These are phyloP conservation scores for Solanum bulbocastanum DNA, from an alignment of 257 asterid genomes.

Conservation along the genomic window DNA sequence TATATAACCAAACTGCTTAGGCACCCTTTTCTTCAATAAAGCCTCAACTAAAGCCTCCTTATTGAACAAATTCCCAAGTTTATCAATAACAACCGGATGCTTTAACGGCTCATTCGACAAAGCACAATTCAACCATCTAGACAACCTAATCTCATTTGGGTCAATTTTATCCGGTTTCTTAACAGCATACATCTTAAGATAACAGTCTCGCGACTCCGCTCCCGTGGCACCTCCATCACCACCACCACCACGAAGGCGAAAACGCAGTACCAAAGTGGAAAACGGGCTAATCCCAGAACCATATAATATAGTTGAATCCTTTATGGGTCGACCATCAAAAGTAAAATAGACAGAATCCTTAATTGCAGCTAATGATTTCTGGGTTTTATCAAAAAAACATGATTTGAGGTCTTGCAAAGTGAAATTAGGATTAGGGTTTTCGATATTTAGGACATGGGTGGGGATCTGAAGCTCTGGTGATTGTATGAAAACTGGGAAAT, in stretches of 20 bases:
- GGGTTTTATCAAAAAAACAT: constrained; percentile 18
- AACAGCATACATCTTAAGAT: constrained; percentile 71
- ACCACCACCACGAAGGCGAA: constrained; percentile 67
- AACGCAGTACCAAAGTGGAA: constrained; percentile 52
- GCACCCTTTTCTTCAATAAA: constrained; percentile 69
- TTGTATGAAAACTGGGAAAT: constrained; percentile 48
- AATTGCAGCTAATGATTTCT: constrained; percentile 7
- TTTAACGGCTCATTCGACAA: constrained; percentile 73
- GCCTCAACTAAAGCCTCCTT: constrained; percentile 87
- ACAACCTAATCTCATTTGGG: constrained; percentile 68
- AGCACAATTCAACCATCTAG: constrained; percentile 74
- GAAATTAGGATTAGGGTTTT: constrained; percentile 45
- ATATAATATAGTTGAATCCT: constrained; percentile 32
- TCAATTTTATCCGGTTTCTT: constrained; percentile 83
- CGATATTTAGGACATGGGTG: constrained; percentile 32
- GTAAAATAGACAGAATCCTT: constrained; percentile 40
- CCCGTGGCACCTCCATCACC: constrained; percentile 98
- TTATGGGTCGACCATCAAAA: constrained; percentile 44
- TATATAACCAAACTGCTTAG: constrained; percentile 65
- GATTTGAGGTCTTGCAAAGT: constrained; percentile 45
- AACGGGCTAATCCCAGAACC: constrained; percentile 27
- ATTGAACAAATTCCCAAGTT: constrained; percentile 78
- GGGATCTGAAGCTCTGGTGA: constrained; percentile 53
- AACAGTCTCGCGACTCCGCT: constrained; percentile 91
- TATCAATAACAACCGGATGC: constrained; percentile 69